A percentile compares a stretch with the other conserved stretches of the same genome.
These are phyloP conservation scores for Musa itinerans DNA, from an alignment of 176 grass and related monocot species.

Conservation along the genomic window DNA sequence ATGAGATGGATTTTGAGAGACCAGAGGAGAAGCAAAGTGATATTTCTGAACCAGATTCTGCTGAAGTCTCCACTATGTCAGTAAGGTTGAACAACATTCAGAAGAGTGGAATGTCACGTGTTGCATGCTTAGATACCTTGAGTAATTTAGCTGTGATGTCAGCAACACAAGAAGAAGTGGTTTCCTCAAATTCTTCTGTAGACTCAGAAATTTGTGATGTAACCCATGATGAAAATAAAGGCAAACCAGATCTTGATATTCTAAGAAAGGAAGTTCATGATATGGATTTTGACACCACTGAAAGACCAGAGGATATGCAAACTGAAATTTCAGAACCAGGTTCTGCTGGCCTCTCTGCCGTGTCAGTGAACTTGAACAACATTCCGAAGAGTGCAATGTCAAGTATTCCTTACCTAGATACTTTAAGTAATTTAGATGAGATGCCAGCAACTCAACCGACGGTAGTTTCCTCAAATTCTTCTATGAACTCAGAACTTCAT, in stretches of 20 bases:
- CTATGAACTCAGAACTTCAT: slow-evolving; percentile 12
- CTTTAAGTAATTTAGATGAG: slow-evolving; percentile 21
- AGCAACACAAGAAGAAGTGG: slow-evolving; percentile 11
- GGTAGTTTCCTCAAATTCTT: slow-evolving; percentile 23
- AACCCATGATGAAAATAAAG: neutral
- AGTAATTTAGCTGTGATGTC: slow-evolving; percentile 26
- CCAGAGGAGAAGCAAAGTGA: slow-evolving; percentile 12
- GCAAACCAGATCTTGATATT: no score
- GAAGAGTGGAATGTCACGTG: slow-evolving; percentile 22
- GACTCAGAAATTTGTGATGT: neutral
- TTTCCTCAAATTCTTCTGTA: slow-evolving; percentile 28
- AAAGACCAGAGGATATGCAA: slow-evolving; percentile 20
- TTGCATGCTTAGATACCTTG: slow-evolving; percentile 15
- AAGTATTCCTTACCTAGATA: slow-evolving; percentile 18
- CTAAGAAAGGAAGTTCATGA: slow-evolving; percentile 12
- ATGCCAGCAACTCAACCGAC: slow-evolving; percentile 18
- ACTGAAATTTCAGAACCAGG: slow-evolving; percentile 20
- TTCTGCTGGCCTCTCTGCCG: slow-evolving; percentile 12
- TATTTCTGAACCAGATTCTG: slow-evolving; percentile 26
- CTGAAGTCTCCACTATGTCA: slow-evolving; percentile 8
- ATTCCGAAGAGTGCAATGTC: slow-evolving; percentile 26
- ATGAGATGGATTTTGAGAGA: slow-evolving; percentile 29
- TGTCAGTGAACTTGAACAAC: slow-evolving; percentile 9
- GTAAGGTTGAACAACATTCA: slow-evolving; percentile 17
- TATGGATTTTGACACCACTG: slow-evolving; percentile 23